Base-by-base conservation (phyloP, 129 eudicot species). In the Saposhnikovia divaricata region DNA sequence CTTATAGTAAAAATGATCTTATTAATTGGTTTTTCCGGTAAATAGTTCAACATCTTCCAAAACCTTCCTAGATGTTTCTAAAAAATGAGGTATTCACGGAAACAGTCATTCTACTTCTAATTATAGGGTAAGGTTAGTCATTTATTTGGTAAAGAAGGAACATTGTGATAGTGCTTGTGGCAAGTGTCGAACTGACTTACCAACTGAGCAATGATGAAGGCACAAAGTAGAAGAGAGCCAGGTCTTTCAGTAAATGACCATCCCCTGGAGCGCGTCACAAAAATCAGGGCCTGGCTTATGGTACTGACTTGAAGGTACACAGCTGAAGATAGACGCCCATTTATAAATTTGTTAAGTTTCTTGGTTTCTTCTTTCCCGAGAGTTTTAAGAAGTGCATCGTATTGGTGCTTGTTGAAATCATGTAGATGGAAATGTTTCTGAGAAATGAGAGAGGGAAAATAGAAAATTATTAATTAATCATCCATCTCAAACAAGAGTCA, bases 281-380 rank as follows among this genome's bases (percentile, higher is more conserved):
- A 93, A 45, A 93, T 93, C 71, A 93, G 80, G 34, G 98, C 98
- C 84, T 93, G 96, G 80, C 98, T 93, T 27, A 93, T 93, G 63
- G 93, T 91, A 87, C 98, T 91, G 45, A 93, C 89, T 87, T 93
- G 98, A 69, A 93, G 96, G 87, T 93, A 93, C 48, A 93, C 82
- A 46, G 93, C 98, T 47, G 96, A 93, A 48, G 96, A 85, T 87
- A 74, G 77, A 45, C 31, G 77, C 57, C 77, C 77, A 25, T 74
- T 44, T 74, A 65, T 91, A 77, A 88, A 40, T 80, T 91, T 31
- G 10, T 82, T 72, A 19, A 89, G 87, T 15, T 70, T 85, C 66
- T 86, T 74, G 2, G 86, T 82, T 74, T 87, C 86, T 28, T 84
- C 40, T 57, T 85, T 68, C 59, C 78, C 44, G 16, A 83, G 66